Evolutionary conservation across 306 rosid species (phyloP).

Genomic region (Cajanus cajan): DNA sequence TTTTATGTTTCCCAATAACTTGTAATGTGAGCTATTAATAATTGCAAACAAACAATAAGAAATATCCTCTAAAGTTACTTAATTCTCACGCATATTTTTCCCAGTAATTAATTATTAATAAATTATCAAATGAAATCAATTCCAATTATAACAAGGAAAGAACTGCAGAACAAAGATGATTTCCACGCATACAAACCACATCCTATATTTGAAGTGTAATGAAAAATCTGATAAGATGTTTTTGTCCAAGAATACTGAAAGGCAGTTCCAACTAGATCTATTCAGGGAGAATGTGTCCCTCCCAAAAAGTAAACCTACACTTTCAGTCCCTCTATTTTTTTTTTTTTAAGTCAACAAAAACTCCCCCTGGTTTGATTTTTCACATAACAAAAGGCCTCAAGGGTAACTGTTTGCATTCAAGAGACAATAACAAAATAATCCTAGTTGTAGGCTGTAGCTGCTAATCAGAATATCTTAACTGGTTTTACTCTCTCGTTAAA

Average conservation of each 20-base stretch:
- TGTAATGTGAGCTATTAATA: neutral
- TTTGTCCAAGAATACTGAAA: neutral
- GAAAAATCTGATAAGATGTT: neutral
- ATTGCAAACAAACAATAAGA: neutral
- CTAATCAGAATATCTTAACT: neutral
- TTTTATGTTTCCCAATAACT: conserved; percentile 14
- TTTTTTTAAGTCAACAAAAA: neutral
- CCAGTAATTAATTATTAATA: neutral
- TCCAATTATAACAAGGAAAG: conserved; percentile 12
- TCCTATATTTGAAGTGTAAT: neutral
- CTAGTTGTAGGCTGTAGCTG: neutral
- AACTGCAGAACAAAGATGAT: neutral
- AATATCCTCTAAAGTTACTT: neutral
- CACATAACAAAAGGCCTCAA: neutral
- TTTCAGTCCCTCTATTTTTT: neutral
- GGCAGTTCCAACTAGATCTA: neutral
- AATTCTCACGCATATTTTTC: neutral
- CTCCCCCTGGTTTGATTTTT: neutral
- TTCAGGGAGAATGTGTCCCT: neutral
- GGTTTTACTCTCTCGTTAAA: neutral
- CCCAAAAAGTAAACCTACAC: neutral
- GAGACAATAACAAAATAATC: neutral
- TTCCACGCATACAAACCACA: neutral
- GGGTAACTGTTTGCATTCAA: neutral
- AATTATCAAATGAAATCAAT: neutral